Base-by-base conservation (phyloP, 202 grass and related monocot species). In the Carex sylvatica region DNA sequence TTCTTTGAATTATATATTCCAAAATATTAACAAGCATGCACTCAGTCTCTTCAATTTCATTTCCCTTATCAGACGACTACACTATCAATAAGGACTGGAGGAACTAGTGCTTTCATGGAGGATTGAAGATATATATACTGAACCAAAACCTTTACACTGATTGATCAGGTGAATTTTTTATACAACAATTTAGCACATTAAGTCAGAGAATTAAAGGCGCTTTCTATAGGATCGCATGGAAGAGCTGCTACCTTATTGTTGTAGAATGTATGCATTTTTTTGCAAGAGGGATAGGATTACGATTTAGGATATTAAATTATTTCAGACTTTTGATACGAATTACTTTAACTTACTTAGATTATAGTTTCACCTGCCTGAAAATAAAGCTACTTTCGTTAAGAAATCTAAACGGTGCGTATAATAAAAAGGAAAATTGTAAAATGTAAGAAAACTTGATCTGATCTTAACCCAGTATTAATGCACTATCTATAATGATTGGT, bases 101-200 rank as follows among this genome's bases (percentile, higher is more conserved):
- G 94, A 97, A 75, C 23, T 82, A 24, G 94, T 93, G 60, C 87
- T 93, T 28, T 90, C 89, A 74, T 97, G 91, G 94, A 85, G 87
- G 2, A 19, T 93, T 31, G 73, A 47, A 63, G 55, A 91, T 5
- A 87, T n/a, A n/a, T n/a, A n/a, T 97, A 83, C 71, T 58, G 31
- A 51, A 91, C 81, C 70, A 85, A 12, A 70, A 35, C 54, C 81
- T 91, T 80, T 86, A 66, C 81, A 65, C 35, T 14, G 65, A n/a
- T n/a, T n/a, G n/a, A 47, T 8, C 19, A 97, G 93, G 91, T 97
- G 72, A 47, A 33, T 42, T 61, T 71, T 63, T 62, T 22, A 30
- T 9, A 23, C 46, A 12, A 49, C 13, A 49, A 49, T 8, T 63
- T 63, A 3, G 15, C 2, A 68, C 30, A 55, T 52, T 20, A 3